Evolutionary conservation across 768 basidiomycete species (phyloP).

Genomic region (Scleroderma citrinum): DNA sequence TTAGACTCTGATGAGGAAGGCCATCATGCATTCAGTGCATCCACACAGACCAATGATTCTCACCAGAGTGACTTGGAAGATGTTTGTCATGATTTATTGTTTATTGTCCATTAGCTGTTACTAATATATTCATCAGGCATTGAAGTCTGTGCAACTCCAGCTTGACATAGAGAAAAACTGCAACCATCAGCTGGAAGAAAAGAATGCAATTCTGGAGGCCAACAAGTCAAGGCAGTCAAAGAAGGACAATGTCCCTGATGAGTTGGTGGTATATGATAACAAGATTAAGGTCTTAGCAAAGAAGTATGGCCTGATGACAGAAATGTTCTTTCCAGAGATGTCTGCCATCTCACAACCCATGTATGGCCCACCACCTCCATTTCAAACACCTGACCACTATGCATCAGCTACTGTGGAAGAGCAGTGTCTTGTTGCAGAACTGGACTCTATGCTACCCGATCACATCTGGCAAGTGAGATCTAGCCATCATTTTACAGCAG

Average conservation of each 20-base stretch:
- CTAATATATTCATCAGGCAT: background rate
- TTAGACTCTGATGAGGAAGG: background rate
- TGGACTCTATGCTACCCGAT: background rate
- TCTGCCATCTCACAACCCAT: background rate
- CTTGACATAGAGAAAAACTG: background rate
- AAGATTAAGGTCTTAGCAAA: background rate
- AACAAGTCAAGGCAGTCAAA: background rate
- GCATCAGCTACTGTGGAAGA: background rate
- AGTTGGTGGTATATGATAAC: background rate
- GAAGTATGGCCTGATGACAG: background rate
- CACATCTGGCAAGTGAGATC: background rate
- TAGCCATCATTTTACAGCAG: background rate
- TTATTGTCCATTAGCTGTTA: background rate
- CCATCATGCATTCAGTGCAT: background rate
- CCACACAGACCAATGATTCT: background rate
- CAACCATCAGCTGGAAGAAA: background rate
- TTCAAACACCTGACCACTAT: background rate
- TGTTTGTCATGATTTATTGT: background rate
- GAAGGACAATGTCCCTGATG: background rate
- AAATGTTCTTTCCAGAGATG: background rate
- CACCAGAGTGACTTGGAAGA: background rate
- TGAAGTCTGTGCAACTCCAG: background rate
- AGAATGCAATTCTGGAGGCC: background rate
- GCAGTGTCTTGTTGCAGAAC: background rate
- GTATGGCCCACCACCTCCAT: background rate